Evolutionary conservation across 2,329 filamentous ascomycete species (phyloP).

Genomic region (Fusarium irregulare): DNA sequence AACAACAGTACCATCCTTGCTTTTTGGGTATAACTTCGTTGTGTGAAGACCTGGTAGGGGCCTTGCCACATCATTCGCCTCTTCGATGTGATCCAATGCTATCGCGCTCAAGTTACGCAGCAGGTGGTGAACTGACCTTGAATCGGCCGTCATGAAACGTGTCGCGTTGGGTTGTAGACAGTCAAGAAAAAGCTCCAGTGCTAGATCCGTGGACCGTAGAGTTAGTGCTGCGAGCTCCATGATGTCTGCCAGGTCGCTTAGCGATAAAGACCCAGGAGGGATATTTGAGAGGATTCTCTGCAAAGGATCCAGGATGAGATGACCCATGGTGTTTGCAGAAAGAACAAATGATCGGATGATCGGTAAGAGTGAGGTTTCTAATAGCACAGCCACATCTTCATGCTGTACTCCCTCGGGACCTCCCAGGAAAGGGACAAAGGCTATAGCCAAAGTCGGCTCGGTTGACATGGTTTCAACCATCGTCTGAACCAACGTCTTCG

Average conservation of each 20-base stretch:
- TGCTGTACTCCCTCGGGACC: not conserved
- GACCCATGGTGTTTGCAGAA: conserved; percentile 4
- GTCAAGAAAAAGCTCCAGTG: conserved; percentile 26
- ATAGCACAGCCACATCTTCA: fast-evolving
- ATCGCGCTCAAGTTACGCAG: conserved; percentile 51
- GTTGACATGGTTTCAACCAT: not conserved
- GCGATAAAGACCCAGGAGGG: not conserved
- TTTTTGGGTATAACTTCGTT: not conserved
- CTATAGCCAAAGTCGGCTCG: not conserved
- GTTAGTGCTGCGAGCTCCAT: conserved; percentile 27
- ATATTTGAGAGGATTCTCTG: conserved; percentile 17
- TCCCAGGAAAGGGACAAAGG: not conserved
- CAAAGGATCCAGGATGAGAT: conserved; percentile 19
- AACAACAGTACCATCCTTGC: not conserved
- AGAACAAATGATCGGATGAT: conserved; percentile 8
- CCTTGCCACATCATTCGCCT: conserved; percentile 35
- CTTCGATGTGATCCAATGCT: conserved; percentile 55
- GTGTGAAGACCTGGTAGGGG: not conserved
- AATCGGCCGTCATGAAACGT: conserved; percentile 42
- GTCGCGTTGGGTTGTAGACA: conserved; percentile 48
- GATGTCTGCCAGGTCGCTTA: not conserved
- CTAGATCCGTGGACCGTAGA: conserved; percentile 18
- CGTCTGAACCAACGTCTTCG: fast-evolving
- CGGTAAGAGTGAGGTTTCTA: not conserved
- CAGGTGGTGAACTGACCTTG: conserved; percentile 46